Percentiles rank a stretch among this genome's conserved stretches.
phyloP scores from a whole-genome alignment of 345 rosid genomes.

The Salix koriyanagi region DNA sequence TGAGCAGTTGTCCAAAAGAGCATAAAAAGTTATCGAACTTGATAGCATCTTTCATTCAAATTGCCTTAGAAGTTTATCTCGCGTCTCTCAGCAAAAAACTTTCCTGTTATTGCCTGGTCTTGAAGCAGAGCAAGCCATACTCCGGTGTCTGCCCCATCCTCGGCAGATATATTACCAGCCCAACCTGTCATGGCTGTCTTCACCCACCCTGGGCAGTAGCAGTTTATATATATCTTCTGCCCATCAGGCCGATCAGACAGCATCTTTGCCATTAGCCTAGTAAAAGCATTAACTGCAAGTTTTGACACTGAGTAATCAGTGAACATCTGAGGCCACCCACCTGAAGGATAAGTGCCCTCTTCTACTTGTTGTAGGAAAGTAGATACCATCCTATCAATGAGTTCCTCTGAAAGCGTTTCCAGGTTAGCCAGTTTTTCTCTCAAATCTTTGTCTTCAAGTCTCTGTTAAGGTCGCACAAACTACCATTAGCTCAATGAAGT shows the following conservation, averaged over 20 bases:
- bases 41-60: not conserved
- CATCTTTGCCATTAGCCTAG: slow-evolving; percentile 59
- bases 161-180: slow-evolving; percentile 81
- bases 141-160: slow-evolving; percentile 85
- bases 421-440: slow-evolving; percentile 50
- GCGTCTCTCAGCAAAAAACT: slow-evolving; percentile 90
- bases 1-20: not conserved
- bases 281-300: slow-evolving; percentile 79
- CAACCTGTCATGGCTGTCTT: slow-evolving; percentile 96
- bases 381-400: slow-evolving; percentile 49
- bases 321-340: slow-evolving; percentile 82
- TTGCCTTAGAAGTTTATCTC: slow-evolving; percentile 57
- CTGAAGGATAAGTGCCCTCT: slow-evolving; percentile 66
- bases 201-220: slow-evolving; percentile 97
- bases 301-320: slow-evolving; percentile 88
- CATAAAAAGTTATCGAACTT: not conserved
- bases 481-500: not conserved
- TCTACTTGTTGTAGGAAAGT: slow-evolving; percentile 77
- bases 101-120: slow-evolving; percentile 66
- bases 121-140: slow-evolving; percentile 92
- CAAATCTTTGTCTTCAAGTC: slow-evolving; percentile 52
- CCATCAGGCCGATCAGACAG: slow-evolving; percentile 66
- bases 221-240: slow-evolving; percentile 67
- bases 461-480: slow-evolving; percentile 39
- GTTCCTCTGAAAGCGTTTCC: slow-evolving; percentile 63